Conservation (phyloP, 768 basidiomycete species). For the Pholiota microspora region DNA sequence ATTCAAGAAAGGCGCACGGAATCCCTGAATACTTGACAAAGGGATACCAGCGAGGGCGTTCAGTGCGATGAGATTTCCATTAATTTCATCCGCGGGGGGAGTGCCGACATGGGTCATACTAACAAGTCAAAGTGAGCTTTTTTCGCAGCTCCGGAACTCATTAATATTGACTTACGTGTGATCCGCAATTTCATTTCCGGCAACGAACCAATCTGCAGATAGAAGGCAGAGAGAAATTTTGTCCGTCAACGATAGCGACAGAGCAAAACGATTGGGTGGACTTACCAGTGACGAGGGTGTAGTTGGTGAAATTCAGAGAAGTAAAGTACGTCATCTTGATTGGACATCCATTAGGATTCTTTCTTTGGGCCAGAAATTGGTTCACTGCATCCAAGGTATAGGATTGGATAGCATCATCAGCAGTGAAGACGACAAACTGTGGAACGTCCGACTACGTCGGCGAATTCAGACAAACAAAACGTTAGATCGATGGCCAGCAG, state of each 20-base stretch:
- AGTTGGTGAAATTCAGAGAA: constrained; percentile 72
- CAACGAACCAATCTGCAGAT: constrained; percentile 67
- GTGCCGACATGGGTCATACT: constrained; percentile 79
- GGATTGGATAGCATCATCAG: constrained; percentile 74
- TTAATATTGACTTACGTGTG: constrained; percentile 52
- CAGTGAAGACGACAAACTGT: constrained; percentile 71
- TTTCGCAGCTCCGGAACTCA: neutral
- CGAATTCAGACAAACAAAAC: constrained; percentile 5
- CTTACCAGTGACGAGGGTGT: constrained; percentile 62
- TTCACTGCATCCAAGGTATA: constrained; percentile 76
- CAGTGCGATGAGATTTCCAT: constrained; percentile 76
- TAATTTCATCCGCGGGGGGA: constrained; percentile 63
- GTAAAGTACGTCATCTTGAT: constrained; percentile 78
- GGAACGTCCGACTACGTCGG: constrained; percentile 51
- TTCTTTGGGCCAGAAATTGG: constrained; percentile 70
- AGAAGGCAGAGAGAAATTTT: neutral
- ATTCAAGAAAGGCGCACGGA: constrained; percentile 76
- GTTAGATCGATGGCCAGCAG: neutral
- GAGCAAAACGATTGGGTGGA: constrained; percentile 1
- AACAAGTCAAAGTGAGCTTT: constrained; percentile 6
- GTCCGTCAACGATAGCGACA: neutral
- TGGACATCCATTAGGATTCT: constrained; percentile 75
- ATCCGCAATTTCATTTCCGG: constrained; percentile 82
- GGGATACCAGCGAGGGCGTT: constrained; percentile 81
- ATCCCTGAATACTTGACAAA: constrained; percentile 58